Evolutionary conservation across 106 monocot species (phyloP).

Genomic region (Phalaenopsis equestris): DNA sequence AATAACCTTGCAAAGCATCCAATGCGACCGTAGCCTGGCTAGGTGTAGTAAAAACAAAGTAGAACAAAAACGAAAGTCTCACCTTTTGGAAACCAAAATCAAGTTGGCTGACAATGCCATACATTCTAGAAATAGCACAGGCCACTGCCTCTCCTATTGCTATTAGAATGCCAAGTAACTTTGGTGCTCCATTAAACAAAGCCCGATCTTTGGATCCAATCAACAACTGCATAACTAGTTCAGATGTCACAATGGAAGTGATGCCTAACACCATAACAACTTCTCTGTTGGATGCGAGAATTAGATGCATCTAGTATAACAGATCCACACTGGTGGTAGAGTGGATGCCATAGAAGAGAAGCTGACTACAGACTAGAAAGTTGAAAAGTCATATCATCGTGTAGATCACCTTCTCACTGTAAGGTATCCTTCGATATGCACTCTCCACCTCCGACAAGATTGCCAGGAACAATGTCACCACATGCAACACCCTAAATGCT

Average conservation of each 20-base stretch:
- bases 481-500: constrained; percentile 7
- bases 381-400: constrained; percentile 11
- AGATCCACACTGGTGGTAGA: constrained; percentile 21
- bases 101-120: constrained; percentile 49
- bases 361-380: constrained; percentile 17
- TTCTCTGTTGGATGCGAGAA: constrained; percentile 18
- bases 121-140: constrained; percentile 63
- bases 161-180: constrained; percentile 53
- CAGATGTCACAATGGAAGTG: constrained; percentile 15
- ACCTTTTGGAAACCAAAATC: constrained; percentile 16
- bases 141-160: constrained; percentile 63
- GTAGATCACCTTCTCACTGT: constrained; percentile 21
- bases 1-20: no score
- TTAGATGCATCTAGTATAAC: constrained; percentile 23
- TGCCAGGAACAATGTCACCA: constrained; percentile 11
- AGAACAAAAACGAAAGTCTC: no score
- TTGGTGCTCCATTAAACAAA: constrained; percentile 52
- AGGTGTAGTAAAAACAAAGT: no score
- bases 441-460: constrained; percentile 17
- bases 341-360: constrained; percentile 18
- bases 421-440: constrained; percentile 15
- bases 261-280: constrained; percentile 15
- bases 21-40: no score
- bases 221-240: constrained; percentile 9
- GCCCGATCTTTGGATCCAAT: constrained; percentile 13